These are phyloP conservation scores for Geoglossum glabrum DNA, from an alignment of 495 filamentous ascomycete genomes.

Conservation along the genomic window DNA sequence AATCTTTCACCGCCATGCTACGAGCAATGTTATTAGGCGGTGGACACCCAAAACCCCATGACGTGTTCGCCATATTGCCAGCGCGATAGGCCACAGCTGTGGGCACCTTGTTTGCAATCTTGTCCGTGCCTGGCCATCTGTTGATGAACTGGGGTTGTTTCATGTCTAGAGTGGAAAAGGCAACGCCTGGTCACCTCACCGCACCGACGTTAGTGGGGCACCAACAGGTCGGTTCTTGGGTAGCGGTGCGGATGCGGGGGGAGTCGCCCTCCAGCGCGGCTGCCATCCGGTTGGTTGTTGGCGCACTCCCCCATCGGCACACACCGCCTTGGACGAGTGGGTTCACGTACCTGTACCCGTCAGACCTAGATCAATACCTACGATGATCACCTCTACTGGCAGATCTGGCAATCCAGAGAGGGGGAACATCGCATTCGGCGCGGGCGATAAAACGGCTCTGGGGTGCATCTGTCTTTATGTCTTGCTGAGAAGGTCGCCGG, in stretches of 20 bases:
- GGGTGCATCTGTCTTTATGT: too few relatives aligned
- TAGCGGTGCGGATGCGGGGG: too few relatives aligned
- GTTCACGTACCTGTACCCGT: not conserved
- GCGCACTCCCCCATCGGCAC: too few relatives aligned
- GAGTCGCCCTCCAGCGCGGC: too few relatives aligned
- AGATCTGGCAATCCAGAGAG: too few relatives aligned
- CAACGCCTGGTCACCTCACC: not conserved
- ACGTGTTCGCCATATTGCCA: not conserved
- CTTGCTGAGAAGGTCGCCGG: too few relatives aligned
- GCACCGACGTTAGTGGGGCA: not conserved
- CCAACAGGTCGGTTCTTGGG: too few relatives aligned
- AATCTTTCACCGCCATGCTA: constrained; percentile 19
- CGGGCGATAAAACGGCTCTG: too few relatives aligned
- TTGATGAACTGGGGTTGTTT: not conserved
- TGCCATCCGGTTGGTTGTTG: too few relatives aligned
- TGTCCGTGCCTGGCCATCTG: not conserved
- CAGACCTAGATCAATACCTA: not conserved
- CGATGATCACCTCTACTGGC: not conserved
- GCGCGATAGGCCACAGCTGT: not conserved
- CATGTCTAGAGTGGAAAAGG: not conserved
- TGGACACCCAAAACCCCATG: not conserved
- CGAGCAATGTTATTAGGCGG: constrained; percentile 2
- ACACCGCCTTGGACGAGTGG: too few relatives aligned
- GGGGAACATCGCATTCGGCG: too few relatives aligned
- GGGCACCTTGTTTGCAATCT: not conserved